Evolutionary conservation across 2,329 filamentous ascomycete species (phyloP), one percentile per base, ranked within the genome.

Genomic region (Herpomyces periplanetae): DNA sequence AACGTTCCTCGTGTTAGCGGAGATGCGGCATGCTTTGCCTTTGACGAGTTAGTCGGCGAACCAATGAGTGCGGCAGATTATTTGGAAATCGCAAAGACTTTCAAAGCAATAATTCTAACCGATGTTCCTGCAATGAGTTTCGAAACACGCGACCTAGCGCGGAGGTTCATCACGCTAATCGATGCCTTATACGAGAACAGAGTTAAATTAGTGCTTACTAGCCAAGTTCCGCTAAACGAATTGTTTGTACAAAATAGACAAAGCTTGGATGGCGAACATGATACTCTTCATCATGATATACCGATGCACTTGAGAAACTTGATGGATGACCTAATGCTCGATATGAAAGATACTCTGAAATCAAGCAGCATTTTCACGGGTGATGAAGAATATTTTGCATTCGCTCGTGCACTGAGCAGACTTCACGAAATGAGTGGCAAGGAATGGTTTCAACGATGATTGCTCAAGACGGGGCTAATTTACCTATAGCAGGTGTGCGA

Each of bases 141-240:
- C 27, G 55, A 56, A 21, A 57, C 71, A 32, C 56, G 80, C 9
- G 80, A 96, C 40, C 49, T 87, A 15, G 80, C 80, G 0, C 47
- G 80, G 6, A 51, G 80, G 3, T 88, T 96, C 38, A 96, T 96
- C 35, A 96, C 75, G 0, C 88, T 96, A 30, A 68, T 96, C 27
- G 80, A 96, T 35, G 75, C 80, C 4, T 62, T 88, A 3, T 96
- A 96, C 34, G 80, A 96, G 38, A 46, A 41, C 26, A 38, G 47
- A 28, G 49, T 52, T n/a, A 91, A 88, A 41, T 51, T 96, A 4
- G 75, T 91, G 8, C 51, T 96, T 21, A 96, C 80, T 0, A 73
- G 66, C 3, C 69, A 60, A 15, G 66, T 73, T 18, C 69, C 75
- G 0, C 45, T 96, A 2, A 55, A 56, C 4, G 60, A 85, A 34